phyloP scores from a whole-genome alignment of 2,329 filamentous ascomycete genomes.

The Cladosporium austrohemisphaericum region DNA sequence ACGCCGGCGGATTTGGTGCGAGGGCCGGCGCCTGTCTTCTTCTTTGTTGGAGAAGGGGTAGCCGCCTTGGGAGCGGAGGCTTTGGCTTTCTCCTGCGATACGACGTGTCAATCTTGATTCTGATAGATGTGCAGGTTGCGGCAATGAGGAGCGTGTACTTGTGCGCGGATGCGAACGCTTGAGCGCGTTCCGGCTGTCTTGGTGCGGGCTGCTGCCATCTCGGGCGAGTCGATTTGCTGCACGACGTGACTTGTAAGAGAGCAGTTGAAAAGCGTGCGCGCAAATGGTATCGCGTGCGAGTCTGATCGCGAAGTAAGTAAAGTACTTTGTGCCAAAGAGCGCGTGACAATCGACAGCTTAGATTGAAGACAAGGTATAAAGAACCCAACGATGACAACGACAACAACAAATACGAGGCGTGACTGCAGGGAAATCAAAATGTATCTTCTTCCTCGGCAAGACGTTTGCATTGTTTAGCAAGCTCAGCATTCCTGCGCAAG shows the following conservation, averaged over 20 bases:
- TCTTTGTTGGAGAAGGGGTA: slow-evolving; percentile 8
- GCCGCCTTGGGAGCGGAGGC: slow-evolving; percentile 15
- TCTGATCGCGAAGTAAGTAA: no score
- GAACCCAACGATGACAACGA: neutral
- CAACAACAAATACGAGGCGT: neutral
- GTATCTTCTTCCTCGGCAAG: neutral
- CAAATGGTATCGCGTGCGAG: no score
- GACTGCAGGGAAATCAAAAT: neutral
- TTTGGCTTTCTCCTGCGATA: slow-evolving; percentile 4
- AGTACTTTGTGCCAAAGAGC: no score
- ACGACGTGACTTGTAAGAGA: no score
- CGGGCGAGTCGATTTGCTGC: no score
- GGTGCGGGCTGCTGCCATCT: no score
- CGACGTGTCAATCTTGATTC: no score
- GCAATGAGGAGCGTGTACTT: no score
- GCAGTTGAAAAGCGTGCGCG: no score
- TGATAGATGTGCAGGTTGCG: neutral
- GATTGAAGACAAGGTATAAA: neutral
- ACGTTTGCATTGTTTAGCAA: neutral
- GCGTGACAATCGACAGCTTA: no score
- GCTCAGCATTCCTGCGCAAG: slow-evolving; percentile 3
- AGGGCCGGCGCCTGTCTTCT: slow-evolving; percentile 10
- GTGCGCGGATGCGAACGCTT: no score
- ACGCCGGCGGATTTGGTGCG: slow-evolving; percentile 9
- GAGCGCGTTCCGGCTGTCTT: no score